These are phyloP conservation scores for Aplosporella prunicola DNA, from an alignment of 2,329 filamentous ascomycete genomes.

Conservation along the genomic window DNA sequence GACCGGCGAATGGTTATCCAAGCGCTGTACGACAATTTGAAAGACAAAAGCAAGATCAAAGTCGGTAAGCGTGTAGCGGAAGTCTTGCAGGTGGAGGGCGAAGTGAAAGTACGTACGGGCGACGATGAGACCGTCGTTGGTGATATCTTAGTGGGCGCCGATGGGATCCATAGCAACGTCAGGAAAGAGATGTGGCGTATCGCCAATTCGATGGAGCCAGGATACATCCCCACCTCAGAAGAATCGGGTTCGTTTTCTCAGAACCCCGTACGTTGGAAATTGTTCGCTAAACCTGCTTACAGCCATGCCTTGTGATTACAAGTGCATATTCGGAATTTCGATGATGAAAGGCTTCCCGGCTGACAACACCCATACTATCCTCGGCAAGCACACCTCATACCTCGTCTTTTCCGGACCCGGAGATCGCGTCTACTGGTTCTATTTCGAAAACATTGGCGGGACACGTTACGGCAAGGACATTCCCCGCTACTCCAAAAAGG, in stretches of 20 bases:
- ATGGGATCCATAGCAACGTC: conserved; percentile 9
- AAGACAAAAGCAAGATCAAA: conserved; percentile 3
- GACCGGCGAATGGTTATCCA: conserved; percentile 16
- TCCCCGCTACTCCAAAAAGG: conserved; percentile 24
- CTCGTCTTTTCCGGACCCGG: conserved; percentile 15
- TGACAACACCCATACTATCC: conserved; percentile 3
- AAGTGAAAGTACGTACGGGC: not conserved
- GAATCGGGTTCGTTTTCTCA: not conserved
- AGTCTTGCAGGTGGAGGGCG: not conserved
- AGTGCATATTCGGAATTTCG: conserved; percentile 10
- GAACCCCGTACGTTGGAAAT: conserved; percentile 4
- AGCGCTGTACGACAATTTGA: conserved; percentile 7
- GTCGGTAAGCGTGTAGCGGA: conserved; percentile 1
- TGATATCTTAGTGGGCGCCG: conserved; percentile 8
- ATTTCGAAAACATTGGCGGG: conserved; percentile 19
- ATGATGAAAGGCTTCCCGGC: conserved; percentile 1
- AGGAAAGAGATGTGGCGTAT: conserved; percentile 10
- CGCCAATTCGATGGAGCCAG: conserved; percentile 8
- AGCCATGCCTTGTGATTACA: not conserved
- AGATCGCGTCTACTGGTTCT: conserved; percentile 18
- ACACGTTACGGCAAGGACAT: conserved; percentile 15
- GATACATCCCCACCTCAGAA: conserved; percentile 1
- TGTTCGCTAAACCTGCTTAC: too few species aligned
- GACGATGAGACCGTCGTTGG: conserved; percentile 6
- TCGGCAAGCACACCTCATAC: conserved; percentile 13